phyloP scores from a whole-genome alignment of 2,329 filamentous ascomycete genomes.

The Ophiostoma triangulosporum region DNA sequence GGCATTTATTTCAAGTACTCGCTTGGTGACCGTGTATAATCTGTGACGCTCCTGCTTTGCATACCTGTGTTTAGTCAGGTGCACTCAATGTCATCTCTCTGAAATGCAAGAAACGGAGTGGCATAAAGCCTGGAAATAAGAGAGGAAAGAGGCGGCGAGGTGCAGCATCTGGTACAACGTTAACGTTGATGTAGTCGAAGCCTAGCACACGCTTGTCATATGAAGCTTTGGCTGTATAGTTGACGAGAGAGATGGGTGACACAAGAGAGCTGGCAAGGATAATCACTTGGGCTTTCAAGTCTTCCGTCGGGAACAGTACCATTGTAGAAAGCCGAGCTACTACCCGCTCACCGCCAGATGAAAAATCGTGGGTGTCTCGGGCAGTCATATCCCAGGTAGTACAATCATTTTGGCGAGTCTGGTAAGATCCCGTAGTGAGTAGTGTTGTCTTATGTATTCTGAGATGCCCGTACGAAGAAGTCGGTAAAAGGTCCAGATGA shows the following conservation, averaged over 20 bases:
- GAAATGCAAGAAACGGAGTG: not conserved
- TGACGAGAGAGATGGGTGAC: not conserved
- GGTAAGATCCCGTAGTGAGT: not conserved
- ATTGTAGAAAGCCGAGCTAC: not conserved
- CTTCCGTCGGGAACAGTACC: not conserved
- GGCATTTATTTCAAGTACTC: too few relatives aligned
- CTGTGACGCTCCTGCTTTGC: too few relatives aligned
- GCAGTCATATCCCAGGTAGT: not conserved
- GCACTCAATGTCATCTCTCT: not conserved
- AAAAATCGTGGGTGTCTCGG: slow-evolving; percentile 1
- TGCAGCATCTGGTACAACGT: slow-evolving; percentile 9
- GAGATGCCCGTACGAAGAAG: not conserved
- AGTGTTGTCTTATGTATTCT: not conserved
- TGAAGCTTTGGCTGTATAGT: not conserved
- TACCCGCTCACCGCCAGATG: slow-evolving; percentile 2
- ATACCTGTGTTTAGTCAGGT: not conserved
- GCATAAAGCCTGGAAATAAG: not conserved
- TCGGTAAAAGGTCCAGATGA: not conserved
- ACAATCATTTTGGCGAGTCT: not conserved
- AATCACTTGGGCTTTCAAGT: not conserved
- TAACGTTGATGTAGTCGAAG: not conserved
- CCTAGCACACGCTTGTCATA: not conserved
- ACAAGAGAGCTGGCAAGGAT: not conserved
- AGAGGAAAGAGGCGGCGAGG: slow-evolving; percentile 6
- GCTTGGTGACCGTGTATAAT: too few relatives aligned